Base-by-base conservation (phyloP, 2,329 filamentous ascomycete genomes). In the Botryotinia calthae region DNA sequence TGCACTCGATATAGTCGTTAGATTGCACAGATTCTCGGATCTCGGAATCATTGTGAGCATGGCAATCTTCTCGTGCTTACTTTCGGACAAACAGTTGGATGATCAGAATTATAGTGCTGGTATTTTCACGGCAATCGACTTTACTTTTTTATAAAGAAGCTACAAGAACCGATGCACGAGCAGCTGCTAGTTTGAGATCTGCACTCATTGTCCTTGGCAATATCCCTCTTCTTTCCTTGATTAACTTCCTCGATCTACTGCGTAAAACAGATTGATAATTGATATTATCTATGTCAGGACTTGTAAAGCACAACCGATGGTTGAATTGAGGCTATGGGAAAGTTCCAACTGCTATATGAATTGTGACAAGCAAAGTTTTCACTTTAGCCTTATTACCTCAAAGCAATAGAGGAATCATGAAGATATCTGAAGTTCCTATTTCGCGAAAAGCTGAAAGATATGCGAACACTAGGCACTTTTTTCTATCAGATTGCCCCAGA, bases 321-420 rank as follows among this genome's bases (percentile, higher is more conserved):
- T 42, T 40, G 10, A n/a, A 25, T 31, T 28, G 28, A 20, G 28
- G 37, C 48, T 56, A 56, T 56, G 56, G 51, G 37, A 56, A 68
- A 68, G 65, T 68, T 68, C n/a, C 65, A 56, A 68, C 18, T 42
- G 37, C 31, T 56, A 37, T 67, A 25, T 31, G 48, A 9, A 56
- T 56, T 18, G 34, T 31, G n/a, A 28, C 25, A 10, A 42, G 28
- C 46, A 34, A 42, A 56, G 34, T 40, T 42, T 67, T 25, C 34
- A n/a, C 22, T 42, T 25, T 7, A 56, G 34, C n/a, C 14, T 51
- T 67, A 22, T 56, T 28, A 7, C 4, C 7, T 5, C 37, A 44
- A 42, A 42, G 12, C 18, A 20, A 6, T 2, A 31, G 34, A 42
- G 20, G 2, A 31, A 42, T 31, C 1, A 40, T 31, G 31, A n/a